Evolutionary conservation across 116 monocot species (phyloP), one percentile per base, ranked within the genome.

Genomic region (Phalaenopsis hybrid): DNA sequence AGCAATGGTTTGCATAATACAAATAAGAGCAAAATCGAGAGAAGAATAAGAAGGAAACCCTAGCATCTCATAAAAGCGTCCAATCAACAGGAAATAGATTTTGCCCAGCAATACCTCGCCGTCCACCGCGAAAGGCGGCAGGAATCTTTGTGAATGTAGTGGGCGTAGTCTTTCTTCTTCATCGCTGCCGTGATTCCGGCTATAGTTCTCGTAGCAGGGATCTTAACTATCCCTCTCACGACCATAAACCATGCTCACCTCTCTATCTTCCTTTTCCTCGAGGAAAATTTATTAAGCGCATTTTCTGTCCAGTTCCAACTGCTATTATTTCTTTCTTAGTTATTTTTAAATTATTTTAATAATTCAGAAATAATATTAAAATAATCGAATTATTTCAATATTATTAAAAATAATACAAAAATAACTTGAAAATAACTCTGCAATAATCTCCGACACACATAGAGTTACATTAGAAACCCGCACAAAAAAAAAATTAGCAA

Each of bases 81-180:
- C 55, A 55, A 55, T 16, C 41, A 80, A 72, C 10, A 2, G 2
- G 41, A 55, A 55, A 5, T 73, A 65, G 34, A 55, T 46, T n/a
- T 15, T 12, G 25, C 4, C 72, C 59, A 0, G 7, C 8, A 8
- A 23, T 82, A 93, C 95, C 91, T 91, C 15, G 81, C 61, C 20
- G 89, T 93, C 96, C 96, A 96, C 51, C 96, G 83, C 77, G 84
- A 84, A 70, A 74, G 87, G 74, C 50, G 78, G 81, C 83, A 86
- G 55, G 55, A 55, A 58, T 96, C 96, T 1, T 86, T 84, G 88
- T 96, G 96, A 81, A 84, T 85, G 82, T 92, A 93, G 63, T 87
- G 86, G 37, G 69, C 80, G 84, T 89, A 86, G 17, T 77, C 52
- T 78, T 83, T 83, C 85, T 82, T 79, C 45, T 57, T 58, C 81